These are phyloP conservation scores for Phalaenopsis hybrid DNA, from an alignment of 116 monocot genomes.

Conservation along the genomic window DNA sequence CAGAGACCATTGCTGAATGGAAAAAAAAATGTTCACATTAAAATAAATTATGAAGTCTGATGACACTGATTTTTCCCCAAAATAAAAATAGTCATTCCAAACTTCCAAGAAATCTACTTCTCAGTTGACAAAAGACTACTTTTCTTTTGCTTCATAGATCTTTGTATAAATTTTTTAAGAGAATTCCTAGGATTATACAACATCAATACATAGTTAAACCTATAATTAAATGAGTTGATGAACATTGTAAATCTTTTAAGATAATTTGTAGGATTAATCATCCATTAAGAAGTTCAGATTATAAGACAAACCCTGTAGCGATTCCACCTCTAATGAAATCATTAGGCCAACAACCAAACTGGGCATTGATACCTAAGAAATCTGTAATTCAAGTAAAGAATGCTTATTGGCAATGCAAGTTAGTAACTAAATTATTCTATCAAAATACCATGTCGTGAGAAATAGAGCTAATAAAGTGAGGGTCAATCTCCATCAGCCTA, in stretches of 20 bases:
- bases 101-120: neutral
- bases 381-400: neutral
- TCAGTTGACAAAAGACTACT: neutral
- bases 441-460: too few species aligned
- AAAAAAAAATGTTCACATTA: neutral
- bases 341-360: neutral
- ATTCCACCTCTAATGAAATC: neutral
- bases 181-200: neutral
- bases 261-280: too few species aligned
- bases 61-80: neutral
- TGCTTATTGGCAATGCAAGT: too few species aligned
- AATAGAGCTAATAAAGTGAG: too few species aligned
- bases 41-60: neutral
- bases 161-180: neutral
- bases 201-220: neutral
- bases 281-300: neutral
- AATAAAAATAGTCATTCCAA: neutral
- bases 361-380: neutral
- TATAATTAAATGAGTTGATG: neutral
- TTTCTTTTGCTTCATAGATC: neutral
- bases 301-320: neutral
- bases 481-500: too few species aligned
- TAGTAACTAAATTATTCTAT: too few species aligned
- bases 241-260: too few species aligned
- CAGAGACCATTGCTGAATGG: slow-evolving; percentile 18